phyloP scores from a whole-genome alignment of 306 rosid genomes.

The Sechiopsis laciniata region DNA sequence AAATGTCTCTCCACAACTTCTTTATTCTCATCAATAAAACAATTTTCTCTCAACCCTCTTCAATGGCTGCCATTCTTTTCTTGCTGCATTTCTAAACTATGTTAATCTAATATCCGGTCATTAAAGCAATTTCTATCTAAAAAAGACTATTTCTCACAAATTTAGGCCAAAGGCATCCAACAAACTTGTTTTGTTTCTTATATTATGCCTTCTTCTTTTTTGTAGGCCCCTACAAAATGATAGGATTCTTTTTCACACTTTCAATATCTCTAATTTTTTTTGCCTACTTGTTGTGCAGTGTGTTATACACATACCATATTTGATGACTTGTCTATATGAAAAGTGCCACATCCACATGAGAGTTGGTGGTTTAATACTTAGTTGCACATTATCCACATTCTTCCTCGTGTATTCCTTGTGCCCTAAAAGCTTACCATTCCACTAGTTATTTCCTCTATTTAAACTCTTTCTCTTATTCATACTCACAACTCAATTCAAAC shows the following conservation, averaged over 20 bases:
- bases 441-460: neutral
- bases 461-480: neutral
- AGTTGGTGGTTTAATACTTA: neutral
- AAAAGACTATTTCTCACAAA: too few relatives aligned
- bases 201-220: neutral
- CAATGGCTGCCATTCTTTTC: too few relatives aligned
- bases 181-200: neutral
- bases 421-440: neutral
- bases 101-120: neutral
- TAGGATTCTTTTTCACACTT: neutral
- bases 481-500: neutral
- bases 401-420: constrained; percentile 4
- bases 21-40: too few relatives aligned
- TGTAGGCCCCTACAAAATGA: neutral
- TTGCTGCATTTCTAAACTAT: too few relatives aligned
- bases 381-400: neutral
- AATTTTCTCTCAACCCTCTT: too few relatives aligned
- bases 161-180: too few relatives aligned
- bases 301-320: neutral
- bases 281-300: neutral
- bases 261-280: neutral
- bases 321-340: constrained; percentile 1
- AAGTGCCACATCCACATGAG: neutral
- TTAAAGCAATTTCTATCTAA: too few relatives aligned
- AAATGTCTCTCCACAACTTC: too few relatives aligned